Base-by-base conservation (phyloP, 495 filamentous ascomycete genomes). In the Entonaema liquescens region DNA sequence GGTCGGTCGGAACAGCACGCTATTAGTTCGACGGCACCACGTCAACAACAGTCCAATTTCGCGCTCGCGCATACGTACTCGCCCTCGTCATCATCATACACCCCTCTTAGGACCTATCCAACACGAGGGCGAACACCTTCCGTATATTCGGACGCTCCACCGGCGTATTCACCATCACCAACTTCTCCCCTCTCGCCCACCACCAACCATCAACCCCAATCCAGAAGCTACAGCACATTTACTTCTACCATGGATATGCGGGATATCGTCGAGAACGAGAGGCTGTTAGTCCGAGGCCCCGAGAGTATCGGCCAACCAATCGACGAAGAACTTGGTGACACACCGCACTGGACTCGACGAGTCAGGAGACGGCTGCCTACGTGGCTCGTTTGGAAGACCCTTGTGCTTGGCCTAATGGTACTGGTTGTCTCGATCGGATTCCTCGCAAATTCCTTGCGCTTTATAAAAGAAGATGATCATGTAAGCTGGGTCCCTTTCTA, bases 121-220 rank as follows among this genome's bases (percentile, higher is more conserved):
- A 60, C 47, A 35, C 50, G 59, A 50, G 58, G 65, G 6, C 50
- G 70, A 36, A 70, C 74, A 1, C 62, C 71, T 38, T 74, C 77
- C 33, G 36, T 79, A 62, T 81, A 79, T 54, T 73, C 75, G 13
- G 81, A 85, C 29, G 81, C 81, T 4, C 83, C 82, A 17, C 83
- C 83, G 1, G 82, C 82, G 0, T 85, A 84, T 64, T 80, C 80
- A 2, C 80, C 81, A 5, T 81, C 78, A 4, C 77, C 81, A 15
- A 74, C 71, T 1, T 71, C 78, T 7, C 74, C 79, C 25, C 11
- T 60, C 60, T 54, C 66, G 1, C 44, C 71, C 15, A 56, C 57
- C 25, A 50, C 57, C 28, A 57, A 49, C 40, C 69, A 59, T 31
- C 65, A 11, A 50, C 40, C 35, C 29, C 42, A 47, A 52, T 63